Percentiles rank a stretch among this genome's conserved stretches.
phyloP scores from a whole-genome alignment of 306 rosid species.

The Vicia faba region DNA sequence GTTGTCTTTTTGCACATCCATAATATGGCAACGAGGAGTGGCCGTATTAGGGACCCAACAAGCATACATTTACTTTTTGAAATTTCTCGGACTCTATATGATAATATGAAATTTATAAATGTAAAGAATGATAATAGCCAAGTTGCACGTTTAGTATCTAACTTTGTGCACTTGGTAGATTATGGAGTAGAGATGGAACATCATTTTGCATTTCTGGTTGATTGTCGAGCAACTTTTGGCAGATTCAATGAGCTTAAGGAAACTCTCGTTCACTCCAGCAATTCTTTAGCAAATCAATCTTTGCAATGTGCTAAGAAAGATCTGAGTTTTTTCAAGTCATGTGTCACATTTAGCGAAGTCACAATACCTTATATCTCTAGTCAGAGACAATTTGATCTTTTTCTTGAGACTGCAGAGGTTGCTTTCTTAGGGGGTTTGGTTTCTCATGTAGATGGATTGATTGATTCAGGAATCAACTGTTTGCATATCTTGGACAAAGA shows the following conservation, averaged over 20 bases:
- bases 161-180: constrained; percentile 81
- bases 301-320: constrained; percentile 52
- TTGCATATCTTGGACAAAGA: constrained; percentile 53
- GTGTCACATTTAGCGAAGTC: constrained; percentile 87
- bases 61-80: constrained; percentile 79
- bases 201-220: constrained; percentile 79
- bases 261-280: constrained; percentile 83
- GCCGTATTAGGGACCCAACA: constrained; percentile 56
- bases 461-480: constrained; percentile 68
- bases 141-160: constrained; percentile 71
- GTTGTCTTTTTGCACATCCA: constrained; percentile 75
- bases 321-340: constrained; percentile 68
- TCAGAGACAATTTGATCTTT: constrained; percentile 73
- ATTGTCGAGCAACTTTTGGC: constrained; percentile 90
- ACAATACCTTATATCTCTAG: constrained; percentile 79
- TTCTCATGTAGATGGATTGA: constrained; percentile 80
- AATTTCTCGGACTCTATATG: constrained; percentile 75
- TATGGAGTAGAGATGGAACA: constrained; percentile 71
- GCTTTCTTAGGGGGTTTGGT: constrained; percentile 71
- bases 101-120: constrained; percentile 57
- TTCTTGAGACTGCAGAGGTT: constrained; percentile 94
- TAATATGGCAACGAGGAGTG: constrained; percentile 70
- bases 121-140: constrained; percentile 73
- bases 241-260: constrained; percentile 79
- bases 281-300: constrained; percentile 72